phyloP scores from a whole-genome alignment of 2,329 filamentous ascomycete genomes.

The Neonectria punicea region DNA sequence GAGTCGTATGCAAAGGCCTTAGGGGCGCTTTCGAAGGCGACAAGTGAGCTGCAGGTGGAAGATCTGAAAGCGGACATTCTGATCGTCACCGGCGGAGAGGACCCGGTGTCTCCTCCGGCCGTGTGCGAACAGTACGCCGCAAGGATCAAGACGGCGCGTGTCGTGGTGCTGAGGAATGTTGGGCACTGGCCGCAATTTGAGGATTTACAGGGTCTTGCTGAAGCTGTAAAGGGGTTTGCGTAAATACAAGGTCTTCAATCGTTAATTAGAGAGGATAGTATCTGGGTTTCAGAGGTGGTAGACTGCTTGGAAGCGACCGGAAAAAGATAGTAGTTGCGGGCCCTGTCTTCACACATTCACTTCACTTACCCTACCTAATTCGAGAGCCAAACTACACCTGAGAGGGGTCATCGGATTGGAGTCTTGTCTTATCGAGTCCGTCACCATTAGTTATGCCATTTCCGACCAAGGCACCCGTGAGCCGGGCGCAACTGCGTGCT shows the following conservation, averaged over 20 bases:
- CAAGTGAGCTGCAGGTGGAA: slow-evolving; percentile 46
- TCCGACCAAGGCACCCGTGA: neutral
- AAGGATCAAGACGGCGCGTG: slow-evolving; percentile 41
- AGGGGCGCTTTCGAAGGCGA: slow-evolving; percentile 56
- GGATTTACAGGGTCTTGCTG: slow-evolving; percentile 50
- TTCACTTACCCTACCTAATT: neutral
- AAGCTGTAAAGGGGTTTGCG: slow-evolving; percentile 31
- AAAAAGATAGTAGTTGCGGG: neutral
- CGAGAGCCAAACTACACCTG: neutral
- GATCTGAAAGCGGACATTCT: slow-evolving; percentile 47
- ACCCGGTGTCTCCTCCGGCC: slow-evolving; percentile 53
- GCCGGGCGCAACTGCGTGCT: neutral
- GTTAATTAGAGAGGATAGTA: neutral
- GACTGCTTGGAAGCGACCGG: neutral
- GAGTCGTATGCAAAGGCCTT: slow-evolving; percentile 67
- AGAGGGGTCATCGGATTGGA: neutral
- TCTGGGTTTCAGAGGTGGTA: neutral
- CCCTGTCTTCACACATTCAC: neutral
- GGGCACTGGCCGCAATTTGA: slow-evolving; percentile 65
- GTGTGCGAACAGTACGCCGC: slow-evolving; percentile 46
- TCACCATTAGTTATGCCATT: neutral
- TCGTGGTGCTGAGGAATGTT: slow-evolving; percentile 52
- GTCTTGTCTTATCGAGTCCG: neutral
- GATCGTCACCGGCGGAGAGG: slow-evolving; percentile 58
- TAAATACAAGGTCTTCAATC: neutral